Conservation (phyloP, 106 monocot genomes). For the Chionographis japonica region DNA sequence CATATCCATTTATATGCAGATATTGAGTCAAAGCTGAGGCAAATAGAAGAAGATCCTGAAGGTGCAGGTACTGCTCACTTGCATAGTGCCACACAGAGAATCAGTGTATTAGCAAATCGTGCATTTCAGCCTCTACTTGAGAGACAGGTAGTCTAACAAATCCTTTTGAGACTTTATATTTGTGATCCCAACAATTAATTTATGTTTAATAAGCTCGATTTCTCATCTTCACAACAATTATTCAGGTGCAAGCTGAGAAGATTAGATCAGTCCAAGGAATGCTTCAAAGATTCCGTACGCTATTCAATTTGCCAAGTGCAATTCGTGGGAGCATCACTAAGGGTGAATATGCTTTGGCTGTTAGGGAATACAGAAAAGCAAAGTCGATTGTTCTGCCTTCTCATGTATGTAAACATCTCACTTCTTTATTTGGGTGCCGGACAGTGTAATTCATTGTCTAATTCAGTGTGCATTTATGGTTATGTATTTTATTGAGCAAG, state of each 20-base stretch:
- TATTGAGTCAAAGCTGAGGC: constrained; percentile 87
- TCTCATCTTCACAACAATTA: neutral
- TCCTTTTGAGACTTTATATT: neutral
- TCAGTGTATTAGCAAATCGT: constrained; percentile 71
- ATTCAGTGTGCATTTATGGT: too few relatives aligned
- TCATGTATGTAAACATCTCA: constrained; percentile 64
- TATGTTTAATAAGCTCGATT: neutral
- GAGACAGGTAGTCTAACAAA: constrained; percentile 61
- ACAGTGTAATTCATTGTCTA: too few relatives aligned
- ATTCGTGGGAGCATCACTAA: constrained; percentile 90
- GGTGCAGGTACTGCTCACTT: constrained; percentile 87
- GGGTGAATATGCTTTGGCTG: constrained; percentile 99
- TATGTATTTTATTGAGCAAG: too few relatives aligned
- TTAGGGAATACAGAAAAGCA: constrained; percentile 98
- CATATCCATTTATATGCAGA: constrained; percentile 38
- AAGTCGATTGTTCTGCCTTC: constrained; percentile 99
- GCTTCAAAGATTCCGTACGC: constrained; percentile 95
- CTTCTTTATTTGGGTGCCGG: neutral
- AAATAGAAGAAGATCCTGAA: constrained; percentile 99
- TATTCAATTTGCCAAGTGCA: constrained; percentile 93
- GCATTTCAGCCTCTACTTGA: constrained; percentile 98
- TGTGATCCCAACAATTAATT: neutral
- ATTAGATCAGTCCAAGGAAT: constrained; percentile 99
- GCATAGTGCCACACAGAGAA: constrained; percentile 65
- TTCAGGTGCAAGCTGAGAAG: constrained; percentile 96